These are phyloP conservation scores for Protomyces inouyei DNA, from an alignment of 1,139 yeast genomes.

Conservation along the genomic window DNA sequence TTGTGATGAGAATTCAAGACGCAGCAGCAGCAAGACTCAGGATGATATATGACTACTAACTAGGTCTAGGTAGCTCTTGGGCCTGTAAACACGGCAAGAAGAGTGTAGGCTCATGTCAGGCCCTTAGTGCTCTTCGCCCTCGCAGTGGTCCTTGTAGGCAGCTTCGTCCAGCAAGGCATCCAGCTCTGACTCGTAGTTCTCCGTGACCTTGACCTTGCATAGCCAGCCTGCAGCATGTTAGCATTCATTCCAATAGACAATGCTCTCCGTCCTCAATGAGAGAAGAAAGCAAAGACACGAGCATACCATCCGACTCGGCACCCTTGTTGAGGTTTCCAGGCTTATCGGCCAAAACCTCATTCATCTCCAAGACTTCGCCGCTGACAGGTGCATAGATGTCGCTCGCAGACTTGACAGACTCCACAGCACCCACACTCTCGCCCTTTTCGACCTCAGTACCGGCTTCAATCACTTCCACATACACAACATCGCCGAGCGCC, in stretches of 20 bases:
- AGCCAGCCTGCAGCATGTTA: constrained; percentile 65
- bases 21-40: neutral
- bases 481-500: constrained; percentile 97
- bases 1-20: neutral
- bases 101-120: neutral
- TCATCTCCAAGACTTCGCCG: constrained; percentile 72
- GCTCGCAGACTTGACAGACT: constrained; percentile 88
- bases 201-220: constrained; percentile 60
- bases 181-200: constrained; percentile 40
- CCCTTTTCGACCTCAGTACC: constrained; percentile 65
- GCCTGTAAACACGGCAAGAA: neutral
- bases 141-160: constrained; percentile 45
- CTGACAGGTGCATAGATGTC: constrained; percentile 86
- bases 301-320: constrained; percentile 44
- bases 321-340: constrained; percentile 81
- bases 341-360: constrained; percentile 56
- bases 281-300: neutral
- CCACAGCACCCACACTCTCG: constrained; percentile 87
- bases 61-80: neutral
- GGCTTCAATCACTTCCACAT: constrained; percentile 79
- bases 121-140: constrained; percentile 11
- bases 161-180: constrained; percentile 51
- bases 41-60: neutral
- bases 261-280: neutral
- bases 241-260: neutral